Base-by-base conservation (phyloP, 2,329 filamentous ascomycete species). In the Elsinoe perseae region DNA sequence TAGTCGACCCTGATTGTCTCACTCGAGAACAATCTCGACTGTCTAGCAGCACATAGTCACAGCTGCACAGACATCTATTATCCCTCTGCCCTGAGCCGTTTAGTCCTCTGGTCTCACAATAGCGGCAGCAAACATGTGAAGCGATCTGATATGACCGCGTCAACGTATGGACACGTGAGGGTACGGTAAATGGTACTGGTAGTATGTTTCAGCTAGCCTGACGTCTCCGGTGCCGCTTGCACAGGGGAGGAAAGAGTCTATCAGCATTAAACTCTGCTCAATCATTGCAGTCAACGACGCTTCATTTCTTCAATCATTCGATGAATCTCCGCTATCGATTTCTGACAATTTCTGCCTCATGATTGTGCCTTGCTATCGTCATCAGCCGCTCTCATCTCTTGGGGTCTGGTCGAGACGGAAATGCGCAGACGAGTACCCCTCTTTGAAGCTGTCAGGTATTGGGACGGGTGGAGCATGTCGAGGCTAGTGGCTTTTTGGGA, bases 81-180 rank as follows among this genome's bases (percentile, higher is more conserved):
- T 10, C n/a, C n/a, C n/a, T n/a, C 16, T 34, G 48, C 28, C 28
- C 28, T 34, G 48, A 38, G 25, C 28, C 32, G 32, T 52, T 52
- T n/a, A n/a, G 46, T 32, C 48, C 14, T 52, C 28, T 8, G 48
- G 48, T 52, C 48, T 52, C 48, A 36, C 32, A 52, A 30, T 30
- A 21, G 48, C 44, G 32, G 12, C 30, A 16, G 28, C 27, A 52
- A 16, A 20, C 12, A 28, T 25, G 43, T 2, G 30, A 21, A n/a
- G n/a, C n/a, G 21, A 52, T 38, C 28, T 32, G 48, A 52, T 52
- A 25, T 38, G 48, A 32, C 48, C 48, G 48, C 30, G 48, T 52
- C 48, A 52, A 52, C 48, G 48, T 52, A 30, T 52, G 48, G 48
- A 38, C 48, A 52, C 48, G 48, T 52, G 48, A 52, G 48, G 20